Percentiles rank a stretch among this genome's conserved stretches.
Evolutionary conservation across 495 filamentous ascomycete genomes (phyloP).

Genomic region (Chlorociboria aeruginascens): DNA sequence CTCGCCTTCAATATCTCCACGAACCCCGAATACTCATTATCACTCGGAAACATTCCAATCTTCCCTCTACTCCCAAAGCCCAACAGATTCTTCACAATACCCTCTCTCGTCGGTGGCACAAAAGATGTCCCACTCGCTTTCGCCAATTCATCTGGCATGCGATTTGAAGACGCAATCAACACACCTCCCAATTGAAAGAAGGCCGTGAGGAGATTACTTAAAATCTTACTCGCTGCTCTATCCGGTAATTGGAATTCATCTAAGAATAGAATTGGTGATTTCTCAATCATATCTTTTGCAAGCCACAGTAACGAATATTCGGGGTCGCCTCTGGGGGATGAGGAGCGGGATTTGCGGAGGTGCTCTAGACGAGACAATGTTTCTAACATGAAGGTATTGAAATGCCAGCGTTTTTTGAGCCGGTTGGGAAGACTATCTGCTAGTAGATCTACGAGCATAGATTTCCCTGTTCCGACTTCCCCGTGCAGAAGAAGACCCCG

Average conservation of each 20-base stretch:
- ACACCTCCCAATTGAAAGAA: constrained; percentile 68
- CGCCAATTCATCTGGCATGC: constrained; percentile 61
- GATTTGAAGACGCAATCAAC: constrained; percentile 58
- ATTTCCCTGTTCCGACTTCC: constrained; percentile 61
- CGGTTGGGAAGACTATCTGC: constrained; percentile 52
- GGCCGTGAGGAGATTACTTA: constrained; percentile 56
- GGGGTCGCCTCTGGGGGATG: constrained; percentile 18
- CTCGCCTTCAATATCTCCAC: constrained; percentile 53
- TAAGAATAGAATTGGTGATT: constrained; percentile 57
- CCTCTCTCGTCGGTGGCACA: constrained; percentile 31
- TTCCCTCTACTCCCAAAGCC: constrained; percentile 14
- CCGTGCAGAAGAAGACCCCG: constrained; percentile 56
- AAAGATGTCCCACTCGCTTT: constrained; percentile 53
- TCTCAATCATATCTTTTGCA: constrained; percentile 53
- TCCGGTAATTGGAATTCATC: constrained; percentile 69
- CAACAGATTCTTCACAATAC: constrained; percentile 34
- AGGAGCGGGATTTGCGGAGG: constrained; percentile 29
- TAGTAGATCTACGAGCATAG: constrained; percentile 58
- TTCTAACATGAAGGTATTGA: constrained; percentile 66
- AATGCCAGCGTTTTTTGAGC: constrained; percentile 60
- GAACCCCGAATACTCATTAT: constrained; percentile 54
- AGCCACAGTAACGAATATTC: constrained; percentile 54
- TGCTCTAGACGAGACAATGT: constrained; percentile 49
- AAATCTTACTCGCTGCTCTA: constrained; percentile 52
- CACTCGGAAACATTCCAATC: constrained; percentile 33